phyloP scores from a whole-genome alignment of 345 rosid species.

The Conringia planisiliqua region DNA sequence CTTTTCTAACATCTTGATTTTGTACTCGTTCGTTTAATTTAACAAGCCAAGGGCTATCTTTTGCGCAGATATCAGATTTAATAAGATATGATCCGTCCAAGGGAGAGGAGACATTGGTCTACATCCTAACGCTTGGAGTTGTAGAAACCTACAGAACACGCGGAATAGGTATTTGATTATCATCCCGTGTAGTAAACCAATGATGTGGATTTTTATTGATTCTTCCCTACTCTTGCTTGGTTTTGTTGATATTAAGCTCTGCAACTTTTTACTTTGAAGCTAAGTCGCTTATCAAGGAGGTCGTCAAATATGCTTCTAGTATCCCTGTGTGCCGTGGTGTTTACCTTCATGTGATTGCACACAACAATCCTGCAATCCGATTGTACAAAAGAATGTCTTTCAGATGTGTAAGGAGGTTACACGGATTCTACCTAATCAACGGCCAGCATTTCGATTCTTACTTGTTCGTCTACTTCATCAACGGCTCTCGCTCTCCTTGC shows the following conservation, averaged over 20 bases:
- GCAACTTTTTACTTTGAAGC: conserved; percentile 45
- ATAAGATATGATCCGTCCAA: conserved; percentile 63
- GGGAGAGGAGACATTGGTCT: conserved; percentile 76
- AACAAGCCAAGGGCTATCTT: background rate
- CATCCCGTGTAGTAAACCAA: conserved; percentile 1
- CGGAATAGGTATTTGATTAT: conserved; percentile 61
- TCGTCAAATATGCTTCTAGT: conserved; percentile 67
- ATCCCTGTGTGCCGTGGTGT: conserved; percentile 70
- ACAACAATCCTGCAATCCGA: conserved; percentile 81
- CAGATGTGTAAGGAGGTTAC: conserved; percentile 67
- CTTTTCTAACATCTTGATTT: background rate
- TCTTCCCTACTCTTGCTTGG: conserved; percentile 10
- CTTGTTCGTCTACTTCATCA: conserved; percentile 79
- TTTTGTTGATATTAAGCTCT: conserved; percentile 4
- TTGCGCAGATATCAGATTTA: conserved; percentile 73
- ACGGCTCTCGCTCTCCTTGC: conserved; percentile 85
- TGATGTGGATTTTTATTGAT: background rate
- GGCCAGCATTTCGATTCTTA: conserved; percentile 83
- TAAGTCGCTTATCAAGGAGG: conserved; percentile 64
- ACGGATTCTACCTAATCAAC: conserved; percentile 68
- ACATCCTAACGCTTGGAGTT: conserved; percentile 88
- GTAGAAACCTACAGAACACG: conserved; percentile 71
- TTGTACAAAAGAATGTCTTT: conserved; percentile 87
- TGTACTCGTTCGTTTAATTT: background rate
- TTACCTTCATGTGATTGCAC: conserved; percentile 92